phyloP scores from a whole-genome alignment of 2,329 filamentous ascomycete species.

The Bipolaris bicolor region DNA sequence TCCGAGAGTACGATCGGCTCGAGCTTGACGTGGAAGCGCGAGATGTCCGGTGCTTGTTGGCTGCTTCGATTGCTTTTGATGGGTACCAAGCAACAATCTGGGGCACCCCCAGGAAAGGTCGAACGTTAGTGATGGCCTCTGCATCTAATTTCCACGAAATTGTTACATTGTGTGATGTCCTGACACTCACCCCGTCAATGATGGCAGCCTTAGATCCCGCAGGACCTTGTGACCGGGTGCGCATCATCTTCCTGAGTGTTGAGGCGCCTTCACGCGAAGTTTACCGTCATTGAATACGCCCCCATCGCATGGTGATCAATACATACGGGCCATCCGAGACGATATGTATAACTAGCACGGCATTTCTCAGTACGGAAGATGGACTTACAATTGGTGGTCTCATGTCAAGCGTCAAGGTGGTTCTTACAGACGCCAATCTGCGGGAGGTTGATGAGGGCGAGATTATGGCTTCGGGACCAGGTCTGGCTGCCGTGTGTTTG shows the following conservation, averaged over 20 bases:
- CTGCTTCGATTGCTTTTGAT: conserved; percentile 10
- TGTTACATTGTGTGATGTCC: conserved; percentile 6
- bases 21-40: no score
- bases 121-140: conserved; percentile 12
- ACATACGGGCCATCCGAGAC: conserved; percentile 20
- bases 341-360: conserved; percentile 11
- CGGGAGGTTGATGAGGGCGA: conserved; percentile 39
- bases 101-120: conserved; percentile 5
- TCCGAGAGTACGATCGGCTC: no score
- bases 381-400: conserved; percentile 11
- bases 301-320: conserved; percentile 8
- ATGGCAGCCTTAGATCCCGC: conserved; percentile 8
- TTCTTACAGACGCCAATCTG: conserved; percentile 10
- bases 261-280: conserved; percentile 9
- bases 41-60: conserved; percentile 4
- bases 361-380: no score
- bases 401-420: conserved; percentile 4
- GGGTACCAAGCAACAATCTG: conserved; percentile 9
- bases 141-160: conserved; percentile 13
- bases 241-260: conserved; percentile 7
- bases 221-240: conserved; percentile 9
- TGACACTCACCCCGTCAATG: conserved; percentile 18
- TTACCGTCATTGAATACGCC: conserved; percentile 5
- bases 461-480: conserved; percentile 41
- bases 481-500: conserved; percentile 15